Conservation (phyloP, 495 filamentous ascomycete species). For the Lentithecium fluviatile region DNA sequence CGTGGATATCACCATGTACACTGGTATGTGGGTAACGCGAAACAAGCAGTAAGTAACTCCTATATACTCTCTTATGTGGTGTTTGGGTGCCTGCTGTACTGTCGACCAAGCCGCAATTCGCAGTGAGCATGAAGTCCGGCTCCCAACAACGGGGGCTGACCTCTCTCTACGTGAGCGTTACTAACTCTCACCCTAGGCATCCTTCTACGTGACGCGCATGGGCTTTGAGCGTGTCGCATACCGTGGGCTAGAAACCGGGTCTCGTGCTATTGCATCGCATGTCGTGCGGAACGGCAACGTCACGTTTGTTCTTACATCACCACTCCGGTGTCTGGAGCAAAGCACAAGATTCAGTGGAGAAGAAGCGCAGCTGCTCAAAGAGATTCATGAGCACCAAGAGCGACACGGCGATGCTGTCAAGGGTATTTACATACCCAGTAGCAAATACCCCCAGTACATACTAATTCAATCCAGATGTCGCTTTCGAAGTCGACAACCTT, state of each 20-base stretch:
- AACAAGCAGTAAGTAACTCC: constrained; percentile 58
- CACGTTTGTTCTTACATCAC: constrained; percentile 80
- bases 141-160: too few species aligned
- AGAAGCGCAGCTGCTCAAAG: constrained; percentile 59
- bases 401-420: constrained; percentile 87
- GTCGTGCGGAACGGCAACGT: constrained; percentile 76
- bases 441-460: background rate
- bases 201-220: constrained; percentile 80
- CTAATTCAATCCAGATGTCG: constrained; percentile 48
- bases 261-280: constrained; percentile 69
- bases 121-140: too few species aligned
- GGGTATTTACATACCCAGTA: constrained; percentile 46
- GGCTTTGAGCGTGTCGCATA: constrained; percentile 81
- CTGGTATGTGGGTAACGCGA: constrained; percentile 96
- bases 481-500: constrained; percentile 86
- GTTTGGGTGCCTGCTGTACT: too few species aligned
- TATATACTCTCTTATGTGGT: too few species aligned
- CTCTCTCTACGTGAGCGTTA: too few species aligned
- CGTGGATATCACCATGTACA: constrained; percentile 83
- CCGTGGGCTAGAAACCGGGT: constrained; percentile 81
- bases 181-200: constrained; percentile 44
- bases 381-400: constrained; percentile 74
- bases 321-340: constrained; percentile 59
- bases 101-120: too few species aligned
- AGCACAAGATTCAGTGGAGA: constrained; percentile 50